Percentiles rank a stretch among this genome's conserved stretches.
These are phyloP conservation scores for Physcomitrium patens DNA, from an alignment of 225 moss, liverwort and hornwort genomes.

Conservation along the genomic window DNA sequence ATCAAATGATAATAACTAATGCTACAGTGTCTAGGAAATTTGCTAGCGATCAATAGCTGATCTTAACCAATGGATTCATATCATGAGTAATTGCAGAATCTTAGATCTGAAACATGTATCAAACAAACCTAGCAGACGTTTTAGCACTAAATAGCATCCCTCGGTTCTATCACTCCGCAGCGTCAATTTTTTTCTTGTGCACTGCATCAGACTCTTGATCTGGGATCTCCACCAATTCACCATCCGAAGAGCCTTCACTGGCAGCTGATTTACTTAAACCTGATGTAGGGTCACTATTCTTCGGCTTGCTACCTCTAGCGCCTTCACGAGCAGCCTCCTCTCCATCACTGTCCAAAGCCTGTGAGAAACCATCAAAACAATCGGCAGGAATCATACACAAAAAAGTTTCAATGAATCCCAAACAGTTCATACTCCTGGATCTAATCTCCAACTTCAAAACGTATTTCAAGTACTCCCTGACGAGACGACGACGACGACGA, in stretches of 20 bases:
- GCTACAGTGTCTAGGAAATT: slow-evolving; percentile 24
- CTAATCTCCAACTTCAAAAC: background rate
- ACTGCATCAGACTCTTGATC: slow-evolving; percentile 67
- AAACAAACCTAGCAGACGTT: slow-evolving; percentile 16
- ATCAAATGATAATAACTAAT: slow-evolving; percentile 23
- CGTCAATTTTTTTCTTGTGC: slow-evolving; percentile 31
- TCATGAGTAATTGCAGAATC: slow-evolving; percentile 17
- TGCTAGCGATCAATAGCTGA: slow-evolving; percentile 19
- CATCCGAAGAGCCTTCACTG: slow-evolving; percentile 87
- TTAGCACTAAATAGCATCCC: background rate
- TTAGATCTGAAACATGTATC: slow-evolving; percentile 16
- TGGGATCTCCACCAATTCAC: slow-evolving; percentile 92
- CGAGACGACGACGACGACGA: background rate
- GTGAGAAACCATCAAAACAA: slow-evolving; percentile 24
- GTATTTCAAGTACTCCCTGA: too few species aligned
- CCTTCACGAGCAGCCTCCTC: slow-evolving; percentile 61
- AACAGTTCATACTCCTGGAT: background rate
- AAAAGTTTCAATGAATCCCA: background rate
- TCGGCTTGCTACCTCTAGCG: slow-evolving; percentile 33
- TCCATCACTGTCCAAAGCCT: slow-evolving; percentile 76
- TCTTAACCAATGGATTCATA: slow-evolving; percentile 35
- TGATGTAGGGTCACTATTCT: slow-evolving; percentile 29
- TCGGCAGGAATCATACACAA: slow-evolving; percentile 9
- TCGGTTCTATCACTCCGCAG: slow-evolving; percentile 21
- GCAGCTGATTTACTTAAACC: slow-evolving; percentile 46